Conservation (phyloP, 768 basidiomycete species). For the Paxillus involutus region DNA sequence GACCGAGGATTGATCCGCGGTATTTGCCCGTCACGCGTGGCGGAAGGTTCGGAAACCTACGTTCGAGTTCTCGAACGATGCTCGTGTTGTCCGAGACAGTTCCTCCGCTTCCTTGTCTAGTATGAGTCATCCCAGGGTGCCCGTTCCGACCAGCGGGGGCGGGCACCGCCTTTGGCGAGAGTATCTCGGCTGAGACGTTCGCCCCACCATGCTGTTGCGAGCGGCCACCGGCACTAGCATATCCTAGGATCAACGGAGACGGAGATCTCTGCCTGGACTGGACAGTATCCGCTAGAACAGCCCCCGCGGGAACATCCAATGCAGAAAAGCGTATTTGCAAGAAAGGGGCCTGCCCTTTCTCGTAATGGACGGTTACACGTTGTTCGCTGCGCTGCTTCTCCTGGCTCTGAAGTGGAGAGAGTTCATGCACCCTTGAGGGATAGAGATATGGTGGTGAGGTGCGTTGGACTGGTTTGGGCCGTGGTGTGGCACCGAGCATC, state of each 20-base stretch:
- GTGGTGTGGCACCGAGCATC: constrained; percentile 54
- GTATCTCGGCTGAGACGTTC: constrained; percentile 11
- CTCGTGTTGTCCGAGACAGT: constrained; percentile 43
- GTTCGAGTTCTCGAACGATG: constrained; percentile 50
- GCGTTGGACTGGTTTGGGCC: constrained; percentile 52
- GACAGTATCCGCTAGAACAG: constrained; percentile 9
- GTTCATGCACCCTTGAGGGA: constrained; percentile 4
- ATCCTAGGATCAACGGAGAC: constrained; percentile 7
- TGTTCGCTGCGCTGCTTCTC: constrained; percentile 17
- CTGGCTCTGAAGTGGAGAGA: constrained; percentile 6
- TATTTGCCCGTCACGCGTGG: constrained; percentile 29
- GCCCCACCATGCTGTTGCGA: not conserved
- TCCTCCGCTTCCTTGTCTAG: constrained; percentile 20
- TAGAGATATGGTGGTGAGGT: constrained; percentile 43
- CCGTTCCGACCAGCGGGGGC: constrained; percentile 10
- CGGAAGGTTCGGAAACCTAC: constrained; percentile 55
- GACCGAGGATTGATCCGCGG: constrained; percentile 25
- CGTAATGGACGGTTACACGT: constrained; percentile 51
- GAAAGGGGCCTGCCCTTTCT: constrained; percentile 44
- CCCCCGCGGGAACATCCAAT: constrained; percentile 40
- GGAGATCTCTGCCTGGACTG: constrained; percentile 16
- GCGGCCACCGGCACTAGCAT: not conserved
- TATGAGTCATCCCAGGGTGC: constrained; percentile 8
- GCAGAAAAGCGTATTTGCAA: constrained; percentile 57
- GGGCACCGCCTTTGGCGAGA: constrained; percentile 2